Evolutionary conservation across 2,329 filamentous ascomycete genomes (phyloP).

Genomic region (Fusarium nisikadoi): DNA sequence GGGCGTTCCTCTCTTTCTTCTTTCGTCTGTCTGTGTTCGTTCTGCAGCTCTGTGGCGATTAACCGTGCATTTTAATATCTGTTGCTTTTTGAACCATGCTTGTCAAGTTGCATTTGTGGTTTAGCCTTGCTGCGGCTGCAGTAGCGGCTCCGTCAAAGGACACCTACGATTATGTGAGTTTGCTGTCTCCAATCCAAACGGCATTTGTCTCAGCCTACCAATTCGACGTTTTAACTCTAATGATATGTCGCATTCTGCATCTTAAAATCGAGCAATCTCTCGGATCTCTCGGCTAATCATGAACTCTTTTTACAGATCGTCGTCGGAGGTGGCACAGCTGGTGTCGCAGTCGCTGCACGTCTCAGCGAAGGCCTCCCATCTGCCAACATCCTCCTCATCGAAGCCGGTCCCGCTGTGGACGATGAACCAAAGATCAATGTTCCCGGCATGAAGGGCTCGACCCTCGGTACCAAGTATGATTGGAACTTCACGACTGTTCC

Average conservation of each 20-base stretch:
- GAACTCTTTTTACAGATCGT: slow-evolving; percentile 31
- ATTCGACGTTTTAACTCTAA: not conserved
- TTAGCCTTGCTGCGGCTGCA: slow-evolving; percentile 25
- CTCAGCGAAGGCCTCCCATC: slow-evolving; percentile 44
- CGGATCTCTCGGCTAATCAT: not conserved
- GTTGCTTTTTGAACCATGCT: slow-evolving; percentile 18
- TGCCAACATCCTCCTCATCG: slow-evolving; percentile 12
- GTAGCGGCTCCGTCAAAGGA: slow-evolving; percentile 27
- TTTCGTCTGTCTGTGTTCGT: not conserved
- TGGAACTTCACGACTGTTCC: slow-evolving; percentile 45
- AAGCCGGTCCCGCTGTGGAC: slow-evolving; percentile 5
- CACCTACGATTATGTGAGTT: slow-evolving; percentile 35
- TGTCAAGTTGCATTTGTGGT: slow-evolving; percentile 27
- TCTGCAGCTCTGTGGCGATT: not conserved
- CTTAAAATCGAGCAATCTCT: not conserved
- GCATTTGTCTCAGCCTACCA: not conserved
- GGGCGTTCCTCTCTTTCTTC: not conserved
- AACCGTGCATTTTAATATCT: not conserved
- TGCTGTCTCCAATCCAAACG: not conserved
- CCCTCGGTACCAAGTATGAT: slow-evolving; percentile 45
- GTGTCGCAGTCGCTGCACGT: slow-evolving; percentile 47
- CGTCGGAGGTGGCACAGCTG: slow-evolving; percentile 48
- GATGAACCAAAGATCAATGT: slow-evolving; percentile 23
- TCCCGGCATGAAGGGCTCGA: slow-evolving; percentile 15
- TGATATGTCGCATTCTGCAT: not conserved